Percentiles rank a stretch among this genome's conserved stretches.
Evolutionary conservation across 257 asterid species (phyloP).

Genomic region (Rhazya stricta): DNA sequence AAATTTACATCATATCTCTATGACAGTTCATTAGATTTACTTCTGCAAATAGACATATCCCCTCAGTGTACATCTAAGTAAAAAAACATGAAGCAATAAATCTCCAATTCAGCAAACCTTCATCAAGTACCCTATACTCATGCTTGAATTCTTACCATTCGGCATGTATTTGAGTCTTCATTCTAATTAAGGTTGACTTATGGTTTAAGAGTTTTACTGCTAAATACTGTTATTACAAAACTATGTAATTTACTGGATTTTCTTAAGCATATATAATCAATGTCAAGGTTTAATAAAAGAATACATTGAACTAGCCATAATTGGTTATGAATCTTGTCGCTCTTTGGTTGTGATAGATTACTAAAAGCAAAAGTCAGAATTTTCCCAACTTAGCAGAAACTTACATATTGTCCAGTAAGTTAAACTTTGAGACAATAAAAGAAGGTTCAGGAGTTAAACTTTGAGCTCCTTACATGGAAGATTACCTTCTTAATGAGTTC

Average conservation of each 20-base stretch:
- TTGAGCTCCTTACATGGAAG: background rate
- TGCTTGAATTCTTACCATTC: background rate
- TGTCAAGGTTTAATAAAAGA: background rate
- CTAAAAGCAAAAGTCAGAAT: background rate
- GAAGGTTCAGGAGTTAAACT: background rate
- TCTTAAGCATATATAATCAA: background rate
- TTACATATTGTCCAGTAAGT: background rate
- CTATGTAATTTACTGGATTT: background rate
- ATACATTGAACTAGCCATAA: background rate
- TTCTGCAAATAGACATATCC: background rate
- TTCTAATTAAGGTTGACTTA: background rate
- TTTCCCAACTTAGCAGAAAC: background rate
- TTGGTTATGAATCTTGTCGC: background rate
- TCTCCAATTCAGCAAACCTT: background rate
- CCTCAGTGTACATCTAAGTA: background rate
- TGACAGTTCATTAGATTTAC: background rate
- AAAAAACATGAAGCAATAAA: background rate
- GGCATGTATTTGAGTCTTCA: background rate
- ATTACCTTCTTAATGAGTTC: conserved; percentile 67
- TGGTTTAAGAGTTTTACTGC: background rate
- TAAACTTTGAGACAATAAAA: background rate
- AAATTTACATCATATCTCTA: background rate
- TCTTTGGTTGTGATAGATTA: background rate
- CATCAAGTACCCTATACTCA: background rate
- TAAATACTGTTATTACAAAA: background rate